These are phyloP conservation scores for cucumber (Cucumis sativus) DNA, from an alignment of 306 rosid genomes.

Conservation along the genomic window DNA sequence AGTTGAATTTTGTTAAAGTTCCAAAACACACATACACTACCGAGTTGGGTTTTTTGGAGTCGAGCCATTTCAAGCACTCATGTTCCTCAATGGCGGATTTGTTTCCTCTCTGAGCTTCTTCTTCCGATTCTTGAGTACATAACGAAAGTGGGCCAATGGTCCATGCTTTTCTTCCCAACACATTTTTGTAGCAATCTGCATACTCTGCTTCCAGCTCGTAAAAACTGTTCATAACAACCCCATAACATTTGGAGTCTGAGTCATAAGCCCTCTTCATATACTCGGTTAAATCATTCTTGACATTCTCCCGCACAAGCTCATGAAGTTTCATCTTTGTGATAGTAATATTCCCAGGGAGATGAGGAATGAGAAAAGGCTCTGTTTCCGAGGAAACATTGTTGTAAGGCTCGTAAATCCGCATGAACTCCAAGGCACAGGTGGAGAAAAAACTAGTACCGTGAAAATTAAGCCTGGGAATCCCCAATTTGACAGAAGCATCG, in stretches of 20 bases:
- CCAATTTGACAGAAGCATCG: slow-evolving; percentile 29
- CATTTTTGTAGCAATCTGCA: slow-evolving; percentile 19
- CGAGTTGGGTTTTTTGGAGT: slow-evolving; percentile 14
- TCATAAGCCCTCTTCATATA: neutral
- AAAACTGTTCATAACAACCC: slow-evolving; percentile 20
- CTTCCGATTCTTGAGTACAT: neutral
- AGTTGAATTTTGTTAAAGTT: slow-evolving; percentile 10
- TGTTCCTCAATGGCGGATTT: slow-evolving; percentile 10
- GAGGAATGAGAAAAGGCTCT: slow-evolving; percentile 32
- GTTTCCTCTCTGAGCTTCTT: slow-evolving; percentile 12
- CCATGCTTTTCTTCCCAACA: slow-evolving; percentile 18
- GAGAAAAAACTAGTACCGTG: slow-evolving; percentile 39
- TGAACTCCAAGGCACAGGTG: slow-evolving; percentile 12
- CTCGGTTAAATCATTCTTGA: neutral
- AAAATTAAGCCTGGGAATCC: slow-evolving; percentile 45
- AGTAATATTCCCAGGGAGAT: slow-evolving; percentile 31
- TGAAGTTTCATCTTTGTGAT: slow-evolving; percentile 26
- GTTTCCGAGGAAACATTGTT: slow-evolving; percentile 22
- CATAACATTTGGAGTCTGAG: slow-evolving; percentile 5
- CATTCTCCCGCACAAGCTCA: neutral
- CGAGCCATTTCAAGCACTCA: slow-evolving; percentile 25
- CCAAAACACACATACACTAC: slow-evolving; percentile 30
- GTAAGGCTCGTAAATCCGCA: slow-evolving; percentile 26
- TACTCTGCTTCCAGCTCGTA: slow-evolving; percentile 24
- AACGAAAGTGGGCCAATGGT: slow-evolving; percentile 24